A percentile compares a stretch with the other conserved stretches of the same genome.
These are phyloP conservation scores for Collybia nuda DNA, from an alignment of 768 basidiomycete species.

Conservation along the genomic window DNA sequence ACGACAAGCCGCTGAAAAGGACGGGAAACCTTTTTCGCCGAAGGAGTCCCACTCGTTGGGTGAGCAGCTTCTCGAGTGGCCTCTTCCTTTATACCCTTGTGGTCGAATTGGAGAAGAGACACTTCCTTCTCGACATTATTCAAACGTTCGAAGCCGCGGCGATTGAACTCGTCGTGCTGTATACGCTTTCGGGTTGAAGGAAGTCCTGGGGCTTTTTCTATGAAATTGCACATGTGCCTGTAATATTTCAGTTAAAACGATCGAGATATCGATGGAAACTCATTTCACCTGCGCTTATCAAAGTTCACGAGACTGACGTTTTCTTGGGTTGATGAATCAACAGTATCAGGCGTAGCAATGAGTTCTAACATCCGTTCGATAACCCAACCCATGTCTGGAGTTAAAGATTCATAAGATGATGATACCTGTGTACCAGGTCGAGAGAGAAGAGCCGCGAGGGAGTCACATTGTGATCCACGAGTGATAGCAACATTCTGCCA, in stretches of 20 bases:
- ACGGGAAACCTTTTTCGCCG: constrained; percentile 53
- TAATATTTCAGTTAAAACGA: constrained; percentile 14
- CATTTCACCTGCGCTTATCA: constrained; percentile 73
- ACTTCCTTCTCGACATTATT: constrained; percentile 76
- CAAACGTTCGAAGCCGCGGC: constrained; percentile 72
- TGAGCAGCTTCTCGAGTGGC: constrained; percentile 62
- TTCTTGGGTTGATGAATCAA: constrained; percentile 54
- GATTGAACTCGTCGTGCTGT: constrained; percentile 56
- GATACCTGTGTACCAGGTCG: constrained; percentile 46
- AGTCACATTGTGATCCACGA: constrained; percentile 64
- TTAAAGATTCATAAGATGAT: constrained; percentile 49
- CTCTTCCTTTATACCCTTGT: constrained; percentile 74
- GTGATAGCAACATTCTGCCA: constrained; percentile 73
- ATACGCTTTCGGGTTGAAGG: constrained; percentile 40
- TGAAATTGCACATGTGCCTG: constrained; percentile 69
- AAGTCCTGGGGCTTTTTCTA: constrained; percentile 51
- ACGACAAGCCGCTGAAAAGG: constrained; percentile 68
- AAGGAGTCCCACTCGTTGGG: constrained; percentile 37
- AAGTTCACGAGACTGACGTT: constrained; percentile 70
- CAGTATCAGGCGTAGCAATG: constrained; percentile 69
- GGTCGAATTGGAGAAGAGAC: constrained; percentile 59
- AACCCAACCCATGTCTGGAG: constrained; percentile 81
- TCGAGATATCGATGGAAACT: not conserved
- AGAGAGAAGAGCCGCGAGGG: constrained; percentile 54
- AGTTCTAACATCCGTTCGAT: constrained; percentile 81